Base-by-base conservation (phyloP, 495 filamentous ascomycete genomes). In the Penicillium dipodomyicola region DNA sequence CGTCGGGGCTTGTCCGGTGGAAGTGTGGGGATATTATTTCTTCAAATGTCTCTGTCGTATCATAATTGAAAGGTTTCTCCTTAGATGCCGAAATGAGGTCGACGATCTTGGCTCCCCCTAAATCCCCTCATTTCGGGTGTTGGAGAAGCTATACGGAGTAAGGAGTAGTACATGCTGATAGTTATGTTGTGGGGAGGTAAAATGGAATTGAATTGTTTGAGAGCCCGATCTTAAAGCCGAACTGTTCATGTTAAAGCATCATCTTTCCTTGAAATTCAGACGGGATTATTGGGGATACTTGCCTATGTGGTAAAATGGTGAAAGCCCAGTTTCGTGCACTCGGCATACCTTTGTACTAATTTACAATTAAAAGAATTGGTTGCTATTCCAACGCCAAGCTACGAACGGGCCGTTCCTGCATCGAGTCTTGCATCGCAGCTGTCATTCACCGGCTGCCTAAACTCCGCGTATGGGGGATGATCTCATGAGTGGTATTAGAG, bases 401-500 rank as follows among this genome's bases (percentile, higher is more conserved):
- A 43, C 22, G 20, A 4, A 15, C 17, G 9, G 32, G 6, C 37
- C 39, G 37, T 12, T 15, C 33, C 42, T 30, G 25, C 4, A 20
- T 19, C 23, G 10, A 42, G 29, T 7, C 47, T 37, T 49, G 12
- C 17, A 40, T 41, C 3, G 30, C 37, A 43, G 11, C 12, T 17
- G 19, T 45, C 40, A 45, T 45, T 30, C 51, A 45, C 5, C 22
- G 15, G 14, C 37, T 30, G 25, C 43, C 29, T 46, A 35, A 19
- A 29, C 8, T 23, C 30, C 22, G 32, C 43, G 30, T 15, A 52
- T 19, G 5, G 14, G 14, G 15, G 39, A 45, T 54, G 14, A 40
- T 47, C 43, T 54, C 35, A 51, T n/a, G n/a, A 39, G 32, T 45
- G 41, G 42, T 46, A 46, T 54, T 54, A 15, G n/a, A 35, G 19